phyloP scores from a whole-genome alignment of 805 yeast genomes.

The Ogataea methanolica region DNA sequence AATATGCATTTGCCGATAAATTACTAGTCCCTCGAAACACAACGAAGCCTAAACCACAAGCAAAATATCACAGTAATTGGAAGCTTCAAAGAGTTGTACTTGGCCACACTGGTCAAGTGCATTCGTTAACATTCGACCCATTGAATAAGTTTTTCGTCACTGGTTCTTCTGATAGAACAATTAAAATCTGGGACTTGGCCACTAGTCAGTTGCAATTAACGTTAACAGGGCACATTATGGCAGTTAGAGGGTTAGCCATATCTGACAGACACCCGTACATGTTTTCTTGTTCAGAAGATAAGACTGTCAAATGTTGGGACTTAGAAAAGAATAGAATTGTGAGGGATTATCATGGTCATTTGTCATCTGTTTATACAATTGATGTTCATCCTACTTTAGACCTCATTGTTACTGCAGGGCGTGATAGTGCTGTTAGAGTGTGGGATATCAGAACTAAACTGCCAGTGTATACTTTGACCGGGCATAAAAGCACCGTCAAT shows the following conservation, averaged over 20 bases:
- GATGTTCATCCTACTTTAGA: conserved; percentile 87
- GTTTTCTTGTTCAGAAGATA: conserved; percentile 91
- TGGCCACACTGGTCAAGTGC: conserved; percentile 93
- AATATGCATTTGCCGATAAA: conserved; percentile 20
- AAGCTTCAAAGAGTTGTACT: conserved; percentile 65
- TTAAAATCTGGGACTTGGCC: conserved; percentile 89
- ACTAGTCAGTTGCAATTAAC: conserved; percentile 66
- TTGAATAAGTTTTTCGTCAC: conserved; percentile 88
- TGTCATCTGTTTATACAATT: conserved; percentile 81
- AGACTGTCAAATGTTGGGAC: conserved; percentile 93
- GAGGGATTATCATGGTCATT: conserved; percentile 90
- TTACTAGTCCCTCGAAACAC: conserved; percentile 20
- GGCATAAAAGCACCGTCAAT: conserved; percentile 76
- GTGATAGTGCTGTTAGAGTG: conserved; percentile 79
- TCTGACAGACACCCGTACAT: conserved; percentile 79
- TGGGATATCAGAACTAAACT: conserved; percentile 90
- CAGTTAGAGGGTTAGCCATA: conserved; percentile 70
- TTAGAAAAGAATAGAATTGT: conserved; percentile 77
- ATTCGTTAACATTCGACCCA: conserved; percentile 79
- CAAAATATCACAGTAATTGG: conserved; percentile 60
- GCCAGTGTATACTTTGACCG: conserved; percentile 72
- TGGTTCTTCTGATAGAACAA: conserved; percentile 84
- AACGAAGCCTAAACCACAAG: conserved; percentile 14
- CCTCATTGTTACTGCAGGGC: conserved; percentile 78
- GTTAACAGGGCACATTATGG: conserved; percentile 87